Evolutionary conservation across 805 yeast species (phyloP).

Genomic region (Candida nemodendra): DNA sequence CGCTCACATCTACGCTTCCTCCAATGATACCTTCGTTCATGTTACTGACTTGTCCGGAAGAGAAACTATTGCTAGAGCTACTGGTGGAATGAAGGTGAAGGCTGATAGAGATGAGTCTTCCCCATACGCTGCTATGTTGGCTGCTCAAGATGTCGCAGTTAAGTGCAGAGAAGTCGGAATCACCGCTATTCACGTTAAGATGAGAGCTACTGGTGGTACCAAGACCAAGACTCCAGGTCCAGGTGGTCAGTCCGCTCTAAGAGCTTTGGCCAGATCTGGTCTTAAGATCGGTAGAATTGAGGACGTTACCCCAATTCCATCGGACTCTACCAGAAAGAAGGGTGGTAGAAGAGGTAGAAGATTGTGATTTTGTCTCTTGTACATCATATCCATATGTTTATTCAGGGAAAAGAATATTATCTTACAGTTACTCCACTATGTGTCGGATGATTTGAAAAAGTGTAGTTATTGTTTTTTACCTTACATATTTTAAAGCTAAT

Average conservation of each 20-base stretch:
- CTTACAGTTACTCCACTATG: constrained; percentile 4
- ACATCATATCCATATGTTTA: constrained; percentile 3
- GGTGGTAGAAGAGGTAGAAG: constrained; percentile 99
- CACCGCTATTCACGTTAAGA: constrained; percentile 98
- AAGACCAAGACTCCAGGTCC: constrained; percentile 99
- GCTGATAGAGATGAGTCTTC: constrained; percentile 99
- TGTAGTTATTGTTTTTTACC: constrained; percentile 9
- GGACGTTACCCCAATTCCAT: constrained; percentile 99
- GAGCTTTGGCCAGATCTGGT: constrained; percentile 99
- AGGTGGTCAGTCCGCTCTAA: constrained; percentile 99
- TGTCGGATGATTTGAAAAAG: constrained; percentile 11
- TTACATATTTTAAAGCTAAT: constrained; percentile 14
- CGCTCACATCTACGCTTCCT: constrained; percentile 99
- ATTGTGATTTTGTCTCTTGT: constrained; percentile 42
- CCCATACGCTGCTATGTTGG: constrained; percentile 99
- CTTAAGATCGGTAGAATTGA: constrained; percentile 99
- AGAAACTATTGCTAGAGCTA: constrained; percentile 99
- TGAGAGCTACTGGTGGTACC: constrained; percentile 99
- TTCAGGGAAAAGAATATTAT: constrained; percentile 3
- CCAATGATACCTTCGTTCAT: constrained; percentile 99
- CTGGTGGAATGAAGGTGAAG: constrained; percentile 99
- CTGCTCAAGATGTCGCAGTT: constrained; percentile 99
- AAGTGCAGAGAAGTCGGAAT: constrained; percentile 99
- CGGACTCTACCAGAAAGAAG: constrained; percentile 99
- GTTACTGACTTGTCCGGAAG: constrained; percentile 99